These are phyloP conservation scores for Torrubiella hemipterigena DNA, from an alignment of 2,329 filamentous ascomycete genomes.

Conservation along the genomic window DNA sequence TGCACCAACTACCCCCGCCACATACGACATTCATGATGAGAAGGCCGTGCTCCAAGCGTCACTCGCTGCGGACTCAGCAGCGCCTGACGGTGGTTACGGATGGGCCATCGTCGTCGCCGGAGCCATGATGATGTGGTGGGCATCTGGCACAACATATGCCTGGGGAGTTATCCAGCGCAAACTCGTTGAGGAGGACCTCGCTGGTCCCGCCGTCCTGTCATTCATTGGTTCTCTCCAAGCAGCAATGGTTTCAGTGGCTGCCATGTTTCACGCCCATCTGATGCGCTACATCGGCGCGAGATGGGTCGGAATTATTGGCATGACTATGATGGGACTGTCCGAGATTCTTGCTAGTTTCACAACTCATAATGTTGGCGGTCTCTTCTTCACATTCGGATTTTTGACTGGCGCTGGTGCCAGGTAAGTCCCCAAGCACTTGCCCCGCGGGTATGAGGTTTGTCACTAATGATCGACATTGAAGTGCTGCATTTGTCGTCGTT, in stretches of 20 bases:
- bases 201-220: conserved; percentile 38
- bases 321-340: conserved; percentile 35
- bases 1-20: neutral
- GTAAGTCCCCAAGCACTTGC: conserved; percentile 10
- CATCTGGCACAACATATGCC: conserved; percentile 41
- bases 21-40: neutral
- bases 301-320: conserved; percentile 32
- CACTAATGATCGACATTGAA: neutral
- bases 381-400: conserved; percentile 21
- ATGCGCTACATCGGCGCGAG: conserved; percentile 36
- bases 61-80: conserved; percentile 28
- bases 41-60: conserved; percentile 26
- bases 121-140: conserved; percentile 41
- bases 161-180: conserved; percentile 51
- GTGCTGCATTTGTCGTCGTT: conserved; percentile 33
- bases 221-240: conserved; percentile 45
- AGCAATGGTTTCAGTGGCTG: conserved; percentile 37
- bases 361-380: conserved; percentile 18
- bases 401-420: conserved; percentile 20
- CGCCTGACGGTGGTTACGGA: conserved; percentile 43
- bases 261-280: conserved; percentile 38
- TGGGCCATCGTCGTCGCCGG: conserved; percentile 41
- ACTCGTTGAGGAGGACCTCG: conserved; percentile 35
- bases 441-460: neutral
- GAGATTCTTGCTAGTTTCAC: conserved; percentile 30